Conservation (phyloP, 164 flowering plant species). For the Vitis riparia region DNA sequence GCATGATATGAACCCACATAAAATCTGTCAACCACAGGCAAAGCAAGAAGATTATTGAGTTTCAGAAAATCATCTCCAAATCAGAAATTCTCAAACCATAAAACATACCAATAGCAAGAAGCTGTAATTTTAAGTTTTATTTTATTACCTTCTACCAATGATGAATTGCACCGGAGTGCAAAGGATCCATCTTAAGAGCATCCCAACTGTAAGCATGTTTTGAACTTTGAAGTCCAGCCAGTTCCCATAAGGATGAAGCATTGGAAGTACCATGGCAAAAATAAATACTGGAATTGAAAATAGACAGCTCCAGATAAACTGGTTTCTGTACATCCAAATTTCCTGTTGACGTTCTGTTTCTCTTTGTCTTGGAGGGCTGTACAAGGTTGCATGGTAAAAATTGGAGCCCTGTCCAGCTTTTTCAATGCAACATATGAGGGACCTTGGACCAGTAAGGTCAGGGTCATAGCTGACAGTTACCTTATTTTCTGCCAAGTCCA, state of each 20-base stretch:
- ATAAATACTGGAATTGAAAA: constrained; percentile 80
- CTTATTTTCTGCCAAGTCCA: constrained; percentile 51
- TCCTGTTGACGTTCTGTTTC: constrained; percentile 63
- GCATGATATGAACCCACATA: constrained; percentile 88
- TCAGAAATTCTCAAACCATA: background rate
- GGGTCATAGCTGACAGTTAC: constrained; percentile 71
- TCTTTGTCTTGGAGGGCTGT: constrained; percentile 57
- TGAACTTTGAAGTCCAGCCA: constrained; percentile 67
- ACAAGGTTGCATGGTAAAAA: constrained; percentile 59
- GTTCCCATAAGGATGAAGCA: constrained; percentile 83
- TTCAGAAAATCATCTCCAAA: background rate
- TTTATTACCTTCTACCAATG: constrained; percentile 72
- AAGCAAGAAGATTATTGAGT: background rate
- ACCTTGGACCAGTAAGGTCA: constrained; percentile 78
- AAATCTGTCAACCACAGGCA: constrained; percentile 50
- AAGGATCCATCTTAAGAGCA: constrained; percentile 79
- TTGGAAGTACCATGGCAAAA: constrained; percentile 89
- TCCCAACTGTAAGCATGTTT: constrained; percentile 77
- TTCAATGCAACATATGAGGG: constrained; percentile 59
- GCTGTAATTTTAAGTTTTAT: background rate
- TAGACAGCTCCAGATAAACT: constrained; percentile 75
- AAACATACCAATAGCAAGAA: background rate
- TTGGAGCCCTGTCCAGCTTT: constrained; percentile 47
- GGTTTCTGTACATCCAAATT: constrained; percentile 50
- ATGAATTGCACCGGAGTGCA: constrained; percentile 93